Percentiles rank a stretch among this genome's conserved stretches.
Conservation (phyloP, 352 stramenopile species). For the Globisporangium parvum region DNA sequence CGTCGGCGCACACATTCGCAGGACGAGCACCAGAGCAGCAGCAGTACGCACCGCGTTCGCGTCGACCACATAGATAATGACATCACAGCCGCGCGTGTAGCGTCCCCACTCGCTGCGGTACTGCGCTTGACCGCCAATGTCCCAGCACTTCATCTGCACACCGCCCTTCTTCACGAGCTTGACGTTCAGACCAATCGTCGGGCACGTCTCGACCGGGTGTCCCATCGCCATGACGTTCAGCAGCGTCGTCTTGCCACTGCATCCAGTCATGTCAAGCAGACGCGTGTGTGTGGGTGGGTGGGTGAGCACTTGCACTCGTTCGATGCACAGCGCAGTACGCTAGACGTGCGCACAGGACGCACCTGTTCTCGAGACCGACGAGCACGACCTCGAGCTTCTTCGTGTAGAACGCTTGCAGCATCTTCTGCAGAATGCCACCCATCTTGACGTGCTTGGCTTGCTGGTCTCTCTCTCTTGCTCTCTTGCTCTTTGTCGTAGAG, state of each 20-base stretch:
- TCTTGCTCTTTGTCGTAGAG: not conserved
- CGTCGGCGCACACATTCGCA: not conserved
- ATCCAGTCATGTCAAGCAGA: not conserved
- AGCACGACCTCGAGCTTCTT: constrained; percentile 97
- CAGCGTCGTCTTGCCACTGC: constrained; percentile 94
- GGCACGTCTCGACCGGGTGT: constrained; percentile 93
- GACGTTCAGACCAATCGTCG: constrained; percentile 97
- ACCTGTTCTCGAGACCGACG: constrained; percentile 96
- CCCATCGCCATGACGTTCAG: constrained; percentile 95
- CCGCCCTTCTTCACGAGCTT: constrained; percentile 95
- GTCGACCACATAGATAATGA: constrained; percentile 99
- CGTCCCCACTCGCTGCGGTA: constrained; percentile 93
- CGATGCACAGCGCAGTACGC: not conserved
- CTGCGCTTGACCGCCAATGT: constrained; percentile 96
- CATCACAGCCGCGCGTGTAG: constrained; percentile 96
- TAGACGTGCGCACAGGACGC: constrained; percentile 2
- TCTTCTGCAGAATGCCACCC: constrained; percentile 91
- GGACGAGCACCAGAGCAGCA: not conserved
- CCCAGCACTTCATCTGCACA: constrained; percentile 98
- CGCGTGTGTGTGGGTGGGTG: not conserved
- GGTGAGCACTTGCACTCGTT: not conserved
- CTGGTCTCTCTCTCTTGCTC: not conserved
- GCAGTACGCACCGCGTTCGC: constrained; percentile 84
- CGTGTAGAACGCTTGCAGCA: constrained; percentile 95
- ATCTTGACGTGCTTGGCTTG: constrained; percentile 40